Evolutionary conservation across 768 basidiomycete genomes (phyloP).

Genomic region (Hericium erinaceus): DNA sequence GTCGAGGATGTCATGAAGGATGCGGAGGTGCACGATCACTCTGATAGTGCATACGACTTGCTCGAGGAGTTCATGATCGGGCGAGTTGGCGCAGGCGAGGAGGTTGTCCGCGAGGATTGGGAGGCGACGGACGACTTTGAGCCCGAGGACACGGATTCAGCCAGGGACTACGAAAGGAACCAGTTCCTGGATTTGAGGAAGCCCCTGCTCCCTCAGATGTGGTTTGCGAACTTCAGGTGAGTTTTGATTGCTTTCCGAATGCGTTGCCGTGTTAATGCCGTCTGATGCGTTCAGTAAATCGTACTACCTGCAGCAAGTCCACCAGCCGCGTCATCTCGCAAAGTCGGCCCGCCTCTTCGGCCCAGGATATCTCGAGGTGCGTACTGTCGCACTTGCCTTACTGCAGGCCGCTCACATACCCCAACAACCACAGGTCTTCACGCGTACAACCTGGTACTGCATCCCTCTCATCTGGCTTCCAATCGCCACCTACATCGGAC

Average conservation of each 20-base stretch:
- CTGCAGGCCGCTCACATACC: not conserved
- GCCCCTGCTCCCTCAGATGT: conserved; percentile 81
- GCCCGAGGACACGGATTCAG: conserved; percentile 80
- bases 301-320: conserved; percentile 93
- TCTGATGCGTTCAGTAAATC: conserved; percentile 52
- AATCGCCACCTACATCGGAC: conserved; percentile 69
- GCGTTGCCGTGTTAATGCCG: not conserved
- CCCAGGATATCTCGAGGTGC: conserved; percentile 69
- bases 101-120: conserved; percentile 81
- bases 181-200: conserved; percentile 85
- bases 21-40: conserved; percentile 75
- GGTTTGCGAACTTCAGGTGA: conserved; percentile 76
- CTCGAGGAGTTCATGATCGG: conserved; percentile 84
- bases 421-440: conserved; percentile 55
- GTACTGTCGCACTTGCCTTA: not conserved
- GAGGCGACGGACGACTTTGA: conserved; percentile 84
- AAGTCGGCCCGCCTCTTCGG: conserved; percentile 86
- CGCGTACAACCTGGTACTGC: conserved; percentile 87
- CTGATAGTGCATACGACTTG: conserved; percentile 86
- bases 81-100: conserved; percentile 64
- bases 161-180: conserved; percentile 78
- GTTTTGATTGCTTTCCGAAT: conserved; percentile 11
- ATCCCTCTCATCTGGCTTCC: conserved; percentile 90
- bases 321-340: conserved; percentile 85
- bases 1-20: conserved; percentile 77